Evolutionary conservation across 2,329 filamentous ascomycete genomes (phyloP), one percentile per base, ranked within the genome.

Genomic region (Scedosporium boydii): DNA sequence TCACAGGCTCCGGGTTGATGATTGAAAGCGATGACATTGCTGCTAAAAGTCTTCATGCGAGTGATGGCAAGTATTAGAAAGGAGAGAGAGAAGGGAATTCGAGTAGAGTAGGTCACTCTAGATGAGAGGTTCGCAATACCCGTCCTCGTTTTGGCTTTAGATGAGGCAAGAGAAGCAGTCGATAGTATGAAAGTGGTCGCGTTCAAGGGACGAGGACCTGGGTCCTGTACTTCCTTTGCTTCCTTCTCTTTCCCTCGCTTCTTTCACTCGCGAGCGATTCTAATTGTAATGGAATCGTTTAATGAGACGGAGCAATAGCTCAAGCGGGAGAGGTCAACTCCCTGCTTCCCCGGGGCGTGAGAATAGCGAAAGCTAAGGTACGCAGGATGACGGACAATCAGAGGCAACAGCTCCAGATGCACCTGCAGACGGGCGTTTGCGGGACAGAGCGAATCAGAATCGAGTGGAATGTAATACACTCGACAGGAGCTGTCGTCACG

Each of bases 1-100:
- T 72, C 14, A 63, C 64, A 10, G 80, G 75, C 27, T 70, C 68
- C 9, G 78, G 71, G 67, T 83, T 83, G 64, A 80, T 41, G 27
- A 51, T 41, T 34, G 68, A 57, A 83, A 34, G 63, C 56, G 38
- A 63, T 34, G 42, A 26, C 42, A 21, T 71, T 68, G 72, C 74
- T 74, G 44, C 56, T 66, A 55, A 18, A 18, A 14, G 34, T 18
- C 29, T 14, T 29, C 18, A 61, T 6, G 12, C n/a, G 21, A 38
- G 34, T 38, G 34, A 14, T 38, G 34, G 34, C 34, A 38, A 38
- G 34, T 38, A 38, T 38, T 38, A 3, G 10, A 38, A 38, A 14
- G 34, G 34, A 3, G 29, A 12, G 34, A 38, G 34, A 38, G 34
- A 38, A 38, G 10, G 34, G 12, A 14, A 38, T 9, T 38, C 34